A percentile compares a stretch with the other conserved stretches of the same genome.
Evolutionary conservation across 2,329 filamentous ascomycete genomes (phyloP).

Genomic region (Scolecobasidium constrictum): DNA sequence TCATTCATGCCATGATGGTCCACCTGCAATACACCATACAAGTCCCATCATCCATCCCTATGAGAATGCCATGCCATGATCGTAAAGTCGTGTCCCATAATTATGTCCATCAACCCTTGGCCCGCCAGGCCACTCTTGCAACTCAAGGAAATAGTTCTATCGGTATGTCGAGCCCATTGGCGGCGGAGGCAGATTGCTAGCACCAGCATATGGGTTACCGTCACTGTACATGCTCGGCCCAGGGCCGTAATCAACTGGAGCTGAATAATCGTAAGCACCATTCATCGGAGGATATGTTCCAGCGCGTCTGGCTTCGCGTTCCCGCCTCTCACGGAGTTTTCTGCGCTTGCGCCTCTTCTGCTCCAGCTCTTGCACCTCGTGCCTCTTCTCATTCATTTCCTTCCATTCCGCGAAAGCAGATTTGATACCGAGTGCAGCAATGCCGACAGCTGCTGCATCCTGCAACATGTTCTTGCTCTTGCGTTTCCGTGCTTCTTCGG

Average conservation of each 20-base stretch:
- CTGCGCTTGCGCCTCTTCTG: constrained; percentile 4
- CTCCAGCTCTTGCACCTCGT: constrained; percentile 7
- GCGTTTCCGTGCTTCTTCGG: constrained; percentile 50
- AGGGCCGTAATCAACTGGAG: not conserved
- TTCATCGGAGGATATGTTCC: not conserved
- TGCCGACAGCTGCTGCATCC: constrained; percentile 55
- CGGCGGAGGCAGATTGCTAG: constrained; percentile 7
- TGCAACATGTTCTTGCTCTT: constrained; percentile 53
- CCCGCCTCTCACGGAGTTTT: constrained; percentile 5
- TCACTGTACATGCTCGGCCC: constrained; percentile 5
- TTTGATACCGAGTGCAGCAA: constrained; percentile 58
- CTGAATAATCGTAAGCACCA: constrained; percentile 8
- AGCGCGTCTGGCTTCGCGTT: not conserved
- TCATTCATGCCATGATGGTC: too few species aligned
- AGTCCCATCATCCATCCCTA: too few species aligned
- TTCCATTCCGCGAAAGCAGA: constrained; percentile 56
- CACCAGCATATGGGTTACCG: constrained; percentile 8
- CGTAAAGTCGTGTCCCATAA: too few species aligned
- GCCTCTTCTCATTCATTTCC: constrained; percentile 22
- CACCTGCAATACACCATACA: too few species aligned
- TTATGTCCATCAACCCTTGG: too few species aligned
- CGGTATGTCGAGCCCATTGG: constrained; percentile 9
- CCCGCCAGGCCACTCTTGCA: too few species aligned
- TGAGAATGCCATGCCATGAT: too few species aligned
- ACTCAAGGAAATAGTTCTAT: too few species aligned